Percentiles rank a stretch among this genome's conserved stretches.
Evolutionary conservation across 441 rosid genomes (phyloP).

Genomic region (Brassica hybrid): DNA sequence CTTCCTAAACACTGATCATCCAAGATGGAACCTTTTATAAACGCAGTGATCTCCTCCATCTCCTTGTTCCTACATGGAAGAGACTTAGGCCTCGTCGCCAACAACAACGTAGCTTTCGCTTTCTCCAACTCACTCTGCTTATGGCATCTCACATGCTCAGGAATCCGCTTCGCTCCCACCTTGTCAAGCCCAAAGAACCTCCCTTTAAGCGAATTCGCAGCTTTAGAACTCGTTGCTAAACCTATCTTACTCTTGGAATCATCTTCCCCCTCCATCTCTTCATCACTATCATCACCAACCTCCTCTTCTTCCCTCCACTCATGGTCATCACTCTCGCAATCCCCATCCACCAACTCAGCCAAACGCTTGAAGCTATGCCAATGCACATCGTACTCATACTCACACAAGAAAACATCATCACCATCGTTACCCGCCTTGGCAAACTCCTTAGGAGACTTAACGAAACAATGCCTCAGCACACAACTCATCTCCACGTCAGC

Average conservation of each 20-base stretch:
- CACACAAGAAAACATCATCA: conserved; percentile 91
- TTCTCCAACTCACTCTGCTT: conserved; percentile 87
- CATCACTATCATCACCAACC: conserved; percentile 73
- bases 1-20: conserved; percentile 92
- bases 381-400: conserved; percentile 88
- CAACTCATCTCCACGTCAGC: conserved; percentile 92
- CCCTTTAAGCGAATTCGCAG: conserved; percentile 82
- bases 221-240: conserved; percentile 46
- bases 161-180: conserved; percentile 86
- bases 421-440: conserved; percentile 75
- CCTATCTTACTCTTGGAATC: conserved; percentile 48
- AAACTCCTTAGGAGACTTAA: conserved; percentile 76
- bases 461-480: conserved; percentile 79
- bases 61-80: conserved; percentile 93
- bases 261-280: conserved; percentile 63
- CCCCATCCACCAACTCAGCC: conserved; percentile 60
- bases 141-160: conserved; percentile 88
- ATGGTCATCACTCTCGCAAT: conserved; percentile 67
- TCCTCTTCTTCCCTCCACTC: conserved; percentile 67
- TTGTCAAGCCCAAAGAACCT: conserved; percentile 84
- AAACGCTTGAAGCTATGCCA: conserved; percentile 94
- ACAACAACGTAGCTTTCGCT: conserved; percentile 82
- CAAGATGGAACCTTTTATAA: conserved; percentile 84
- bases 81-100: conserved; percentile 85
- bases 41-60: conserved; percentile 86